Evolutionary conservation across 2,329 filamentous ascomycete genomes (phyloP).

Genomic region (Calycina herbarum): DNA sequence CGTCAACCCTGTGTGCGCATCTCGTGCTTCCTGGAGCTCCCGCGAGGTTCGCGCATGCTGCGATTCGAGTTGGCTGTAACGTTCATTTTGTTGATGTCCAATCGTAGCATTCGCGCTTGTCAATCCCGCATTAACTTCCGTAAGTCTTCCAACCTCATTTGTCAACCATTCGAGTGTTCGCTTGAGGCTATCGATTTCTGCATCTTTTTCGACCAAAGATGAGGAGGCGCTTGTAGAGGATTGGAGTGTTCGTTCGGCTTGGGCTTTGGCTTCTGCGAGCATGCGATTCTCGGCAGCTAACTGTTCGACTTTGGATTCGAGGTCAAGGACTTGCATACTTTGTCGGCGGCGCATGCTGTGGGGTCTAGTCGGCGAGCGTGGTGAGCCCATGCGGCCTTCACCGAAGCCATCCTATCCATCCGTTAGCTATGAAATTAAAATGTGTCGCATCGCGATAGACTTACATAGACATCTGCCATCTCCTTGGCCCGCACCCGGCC

Average conservation of each 20-base stretch:
- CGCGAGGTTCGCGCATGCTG: slow-evolving; percentile 65
- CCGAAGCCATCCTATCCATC: slow-evolving; percentile 79
- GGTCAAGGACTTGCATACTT: slow-evolving; percentile 94
- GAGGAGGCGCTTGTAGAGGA: slow-evolving; percentile 64
- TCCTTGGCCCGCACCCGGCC: slow-evolving; percentile 79
- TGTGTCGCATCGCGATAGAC: slow-evolving; percentile 42
- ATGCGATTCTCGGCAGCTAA: slow-evolving; percentile 80
- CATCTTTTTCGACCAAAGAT: slow-evolving; percentile 77
- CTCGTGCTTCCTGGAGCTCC: slow-evolving; percentile 69
- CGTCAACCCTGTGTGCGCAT: slow-evolving; percentile 62
- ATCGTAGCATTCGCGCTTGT: slow-evolving; percentile 76
- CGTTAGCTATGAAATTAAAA: slow-evolving; percentile 24
- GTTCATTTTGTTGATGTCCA: slow-evolving; percentile 71
- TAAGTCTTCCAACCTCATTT: slow-evolving; percentile 77
- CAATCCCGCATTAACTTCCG: slow-evolving; percentile 79
- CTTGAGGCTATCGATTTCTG: slow-evolving; percentile 80
- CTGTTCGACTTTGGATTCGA: slow-evolving; percentile 83
- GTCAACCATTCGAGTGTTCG: slow-evolving; percentile 77
- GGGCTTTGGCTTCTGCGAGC: slow-evolving; percentile 70
- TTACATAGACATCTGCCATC: slow-evolving; percentile 94
- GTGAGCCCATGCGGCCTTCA: slow-evolving; percentile 81
- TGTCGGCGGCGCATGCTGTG: slow-evolving; percentile 95
- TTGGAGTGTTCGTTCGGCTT: slow-evolving; percentile 65
- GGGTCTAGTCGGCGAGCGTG: slow-evolving; percentile 88
- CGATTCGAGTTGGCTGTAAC: slow-evolving; percentile 65